Base-by-base conservation (phyloP, 2,329 filamentous ascomycete genomes). In the Malbranchea zuffiana region DNA sequence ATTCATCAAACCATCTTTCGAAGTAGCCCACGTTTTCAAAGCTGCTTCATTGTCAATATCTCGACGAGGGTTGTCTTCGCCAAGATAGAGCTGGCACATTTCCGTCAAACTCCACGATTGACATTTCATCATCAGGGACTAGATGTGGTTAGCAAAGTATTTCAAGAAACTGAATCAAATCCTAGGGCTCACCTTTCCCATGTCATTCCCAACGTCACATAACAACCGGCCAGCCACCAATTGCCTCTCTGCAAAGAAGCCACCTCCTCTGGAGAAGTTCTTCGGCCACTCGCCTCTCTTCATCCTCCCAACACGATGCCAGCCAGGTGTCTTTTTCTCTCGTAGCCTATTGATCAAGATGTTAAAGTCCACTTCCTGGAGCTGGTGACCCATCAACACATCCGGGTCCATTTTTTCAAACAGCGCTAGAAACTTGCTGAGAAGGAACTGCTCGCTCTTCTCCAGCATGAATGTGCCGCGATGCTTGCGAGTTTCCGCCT, bases 51-150 rank as follows among this genome's bases (percentile, higher is more conserved):
- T 88, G 56, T 98, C 88, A 20, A 98, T 64, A 24, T 98, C 90
- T 38, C 80, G 75, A 27, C 90, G 80, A 27, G 69, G 69, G 53
- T 80, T 80, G 39, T 75, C 75, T 17, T 75, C 75, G 20, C 77
- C 72, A 4, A 98, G 77, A 47, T 95, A 93, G 11, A 96, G 71
- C 45, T 80, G 83, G 57, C 86, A 93, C 87, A 98, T 98, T 60
- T 98, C 90, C 2, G 88, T 92, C 59, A 98, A 69, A 58, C 82
- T 94, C 90, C 90, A 98, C 3, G 87, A 93, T 60, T 95, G 88
- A 59, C 90, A 98, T 63, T 93, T 94, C 50, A 75, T 79, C 88
- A 96, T 96, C 47, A 86, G 75, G 7, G 88, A 95, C 67, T 68
- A 49, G 29, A 24, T 28, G 28, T 4, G 29, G 44, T 61, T 37